Evolutionary conservation across 495 filamentous ascomycete species (phyloP).

Genomic region (Penicillium malachiteum): DNA sequence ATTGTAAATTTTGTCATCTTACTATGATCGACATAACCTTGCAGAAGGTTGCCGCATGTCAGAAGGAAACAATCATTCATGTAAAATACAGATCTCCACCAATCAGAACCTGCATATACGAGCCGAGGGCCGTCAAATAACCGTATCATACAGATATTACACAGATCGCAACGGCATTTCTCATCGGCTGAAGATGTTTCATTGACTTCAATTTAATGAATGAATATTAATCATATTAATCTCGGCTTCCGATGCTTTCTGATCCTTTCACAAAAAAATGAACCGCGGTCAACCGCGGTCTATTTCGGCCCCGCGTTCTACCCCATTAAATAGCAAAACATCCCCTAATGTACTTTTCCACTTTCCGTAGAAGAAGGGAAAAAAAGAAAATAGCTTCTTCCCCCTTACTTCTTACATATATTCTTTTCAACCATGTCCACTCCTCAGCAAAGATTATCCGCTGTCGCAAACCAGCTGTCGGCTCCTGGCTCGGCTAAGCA

Average conservation of each 20-base stretch:
- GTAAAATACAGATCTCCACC: slow-evolving; percentile 4
- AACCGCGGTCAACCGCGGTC: background rate
- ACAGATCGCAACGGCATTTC: slow-evolving; percentile 27
- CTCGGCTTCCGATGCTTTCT: background rate
- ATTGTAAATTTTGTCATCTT: too few species aligned
- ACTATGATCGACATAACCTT: too few species aligned
- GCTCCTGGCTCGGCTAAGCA: slow-evolving; percentile 32
- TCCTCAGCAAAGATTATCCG: slow-evolving; percentile 41
- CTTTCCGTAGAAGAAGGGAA: background rate
- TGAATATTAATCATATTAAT: background rate
- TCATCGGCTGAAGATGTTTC: slow-evolving; percentile 17
- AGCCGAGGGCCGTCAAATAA: slow-evolving; percentile 31
- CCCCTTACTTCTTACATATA: background rate
- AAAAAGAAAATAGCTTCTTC: background rate
- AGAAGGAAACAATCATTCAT: background rate
- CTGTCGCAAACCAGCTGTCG: slow-evolving; percentile 42
- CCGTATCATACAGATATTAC: slow-evolving; percentile 31
- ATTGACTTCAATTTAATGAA: background rate
- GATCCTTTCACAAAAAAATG: background rate
- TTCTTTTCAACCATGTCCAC: slow-evolving; percentile 37
- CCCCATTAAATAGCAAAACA: background rate
- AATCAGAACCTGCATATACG: slow-evolving; percentile 2
- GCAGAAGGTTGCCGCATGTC: background rate
- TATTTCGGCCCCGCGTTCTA: background rate
- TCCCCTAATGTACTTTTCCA: background rate